Conservation (phyloP, 768 basidiomycete species). For the Leucogyrophana mollusca region DNA sequence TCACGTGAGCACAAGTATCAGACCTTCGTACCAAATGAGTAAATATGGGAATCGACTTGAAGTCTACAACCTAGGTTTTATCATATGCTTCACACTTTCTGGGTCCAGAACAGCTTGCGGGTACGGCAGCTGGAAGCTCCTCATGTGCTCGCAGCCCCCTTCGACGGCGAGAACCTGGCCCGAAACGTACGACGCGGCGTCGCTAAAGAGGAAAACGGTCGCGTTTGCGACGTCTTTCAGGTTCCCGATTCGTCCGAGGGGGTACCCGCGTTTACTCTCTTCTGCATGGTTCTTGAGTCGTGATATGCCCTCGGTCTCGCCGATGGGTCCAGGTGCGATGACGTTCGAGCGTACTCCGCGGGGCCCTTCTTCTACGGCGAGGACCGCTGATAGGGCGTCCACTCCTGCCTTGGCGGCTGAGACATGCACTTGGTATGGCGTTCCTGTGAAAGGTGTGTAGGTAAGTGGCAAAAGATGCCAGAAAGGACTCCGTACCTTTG, state of each 20-base stretch:
- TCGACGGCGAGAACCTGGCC: conserved; percentile 76
- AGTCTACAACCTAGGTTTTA: conserved; percentile 42
- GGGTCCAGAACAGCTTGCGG: conserved; percentile 65
- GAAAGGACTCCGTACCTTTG: conserved; percentile 45
- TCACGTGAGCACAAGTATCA: too few species aligned
- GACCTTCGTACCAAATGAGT: conserved; percentile 9
- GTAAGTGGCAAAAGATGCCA: background rate
- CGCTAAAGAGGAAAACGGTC: conserved; percentile 79
- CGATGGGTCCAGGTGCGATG: conserved; percentile 82
- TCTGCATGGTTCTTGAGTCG: conserved; percentile 40
- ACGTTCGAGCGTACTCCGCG: conserved; percentile 90
- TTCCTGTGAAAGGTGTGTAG: conserved; percentile 39
- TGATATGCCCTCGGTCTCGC: conserved; percentile 70
- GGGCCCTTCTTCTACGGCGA: conserved; percentile 94
- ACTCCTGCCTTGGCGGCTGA: conserved; percentile 94
- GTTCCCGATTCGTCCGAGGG: conserved; percentile 54
- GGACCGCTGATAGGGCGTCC: conserved; percentile 81
- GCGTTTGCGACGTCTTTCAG: conserved; percentile 68
- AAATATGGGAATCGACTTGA: background rate
- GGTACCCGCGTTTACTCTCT: conserved; percentile 5
- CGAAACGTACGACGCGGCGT: conserved; percentile 73
- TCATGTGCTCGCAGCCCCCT: conserved; percentile 59
- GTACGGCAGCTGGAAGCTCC: conserved; percentile 52
- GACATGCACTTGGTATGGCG: conserved; percentile 89
- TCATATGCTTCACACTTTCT: conserved; percentile 43